These are phyloP conservation scores for Penicillium diatomitis DNA, from an alignment of 495 filamentous ascomycete genomes.

Conservation along the genomic window DNA sequence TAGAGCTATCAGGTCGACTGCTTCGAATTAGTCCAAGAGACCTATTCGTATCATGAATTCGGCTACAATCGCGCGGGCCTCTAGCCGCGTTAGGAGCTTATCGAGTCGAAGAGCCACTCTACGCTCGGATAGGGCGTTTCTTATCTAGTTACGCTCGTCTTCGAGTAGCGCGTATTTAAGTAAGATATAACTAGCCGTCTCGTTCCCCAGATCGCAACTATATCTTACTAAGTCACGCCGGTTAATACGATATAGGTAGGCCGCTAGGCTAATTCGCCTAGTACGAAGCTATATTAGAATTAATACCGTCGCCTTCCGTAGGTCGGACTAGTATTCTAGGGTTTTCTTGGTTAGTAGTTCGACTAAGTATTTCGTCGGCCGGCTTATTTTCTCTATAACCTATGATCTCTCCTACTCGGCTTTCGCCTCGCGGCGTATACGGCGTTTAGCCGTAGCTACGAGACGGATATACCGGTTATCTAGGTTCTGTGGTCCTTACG, in stretches of 20 bases:
- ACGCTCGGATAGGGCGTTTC: neutral
- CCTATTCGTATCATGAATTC: neutral
- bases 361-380: constrained; percentile 6
- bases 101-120: neutral
- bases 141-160: neutral
- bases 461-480: constrained; percentile 3
- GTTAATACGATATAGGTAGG: neutral
- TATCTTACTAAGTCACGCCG: neutral
- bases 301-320: constrained; percentile 14
- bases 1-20: neutral
- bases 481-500: neutral
- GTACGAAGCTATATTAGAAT: constrained; percentile 14
- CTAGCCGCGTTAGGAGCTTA: neutral
- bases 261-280: neutral
- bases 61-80: neutral
- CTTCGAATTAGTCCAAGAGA: neutral
- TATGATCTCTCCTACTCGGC: constrained; percentile 2
- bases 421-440: constrained; percentile 1
- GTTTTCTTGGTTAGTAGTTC: neutral
- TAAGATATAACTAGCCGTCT: neutral
- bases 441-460: neutral
- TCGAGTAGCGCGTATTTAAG: neutral
- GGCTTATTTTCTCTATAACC: neutral
- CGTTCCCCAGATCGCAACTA: neutral
- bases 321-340: constrained; percentile 2